Conservation (phyloP, 2,329 filamentous ascomycete species). For the Xylaria sp. region DNA sequence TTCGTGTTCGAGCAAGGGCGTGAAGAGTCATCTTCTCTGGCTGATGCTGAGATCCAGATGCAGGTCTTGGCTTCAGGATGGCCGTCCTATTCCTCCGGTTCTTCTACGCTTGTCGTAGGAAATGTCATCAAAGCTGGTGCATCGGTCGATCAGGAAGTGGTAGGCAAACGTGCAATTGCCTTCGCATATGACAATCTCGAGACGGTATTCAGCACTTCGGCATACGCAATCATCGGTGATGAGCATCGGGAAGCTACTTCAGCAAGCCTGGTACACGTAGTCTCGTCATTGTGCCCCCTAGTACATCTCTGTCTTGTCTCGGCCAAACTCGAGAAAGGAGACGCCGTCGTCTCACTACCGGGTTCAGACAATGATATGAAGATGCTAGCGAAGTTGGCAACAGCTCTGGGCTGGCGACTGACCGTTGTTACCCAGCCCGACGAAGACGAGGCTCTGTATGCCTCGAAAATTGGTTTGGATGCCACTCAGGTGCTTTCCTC, state of each 20-base stretch:
- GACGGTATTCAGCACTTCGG: slow-evolving; percentile 8
- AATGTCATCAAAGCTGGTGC: background rate
- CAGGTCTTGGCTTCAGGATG: slow-evolving; percentile 9
- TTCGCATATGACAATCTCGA: slow-evolving; percentile 8
- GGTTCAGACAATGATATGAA: slow-evolving; percentile 6
- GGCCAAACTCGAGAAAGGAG: slow-evolving; percentile 11
- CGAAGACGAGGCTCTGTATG: background rate
- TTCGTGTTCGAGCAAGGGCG: slow-evolving; percentile 7
- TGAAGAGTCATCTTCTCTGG: background rate
- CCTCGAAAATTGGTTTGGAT: slow-evolving; percentile 2
- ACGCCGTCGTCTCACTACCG: slow-evolving; percentile 8
- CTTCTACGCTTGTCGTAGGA: slow-evolving; percentile 5
- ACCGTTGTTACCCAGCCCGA: slow-evolving; percentile 1
- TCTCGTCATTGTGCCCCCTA: slow-evolving; percentile 8
- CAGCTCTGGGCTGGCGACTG: slow-evolving; percentile 7
- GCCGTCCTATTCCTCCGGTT: slow-evolving; percentile 9
- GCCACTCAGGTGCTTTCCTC: background rate
- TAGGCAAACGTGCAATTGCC: slow-evolving; percentile 7
- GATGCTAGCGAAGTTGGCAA: slow-evolving; percentile 2
- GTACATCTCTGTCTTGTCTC: slow-evolving; percentile 6
- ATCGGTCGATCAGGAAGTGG: background rate
- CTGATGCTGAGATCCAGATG: slow-evolving; percentile 7
- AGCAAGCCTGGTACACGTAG: slow-evolving; percentile 2
- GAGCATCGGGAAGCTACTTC: background rate
- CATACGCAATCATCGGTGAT: slow-evolving; percentile 6